phyloP scores from a whole-genome alignment of 1,284 basidiomycete genomes.

The Naganishia cerealis region DNA sequence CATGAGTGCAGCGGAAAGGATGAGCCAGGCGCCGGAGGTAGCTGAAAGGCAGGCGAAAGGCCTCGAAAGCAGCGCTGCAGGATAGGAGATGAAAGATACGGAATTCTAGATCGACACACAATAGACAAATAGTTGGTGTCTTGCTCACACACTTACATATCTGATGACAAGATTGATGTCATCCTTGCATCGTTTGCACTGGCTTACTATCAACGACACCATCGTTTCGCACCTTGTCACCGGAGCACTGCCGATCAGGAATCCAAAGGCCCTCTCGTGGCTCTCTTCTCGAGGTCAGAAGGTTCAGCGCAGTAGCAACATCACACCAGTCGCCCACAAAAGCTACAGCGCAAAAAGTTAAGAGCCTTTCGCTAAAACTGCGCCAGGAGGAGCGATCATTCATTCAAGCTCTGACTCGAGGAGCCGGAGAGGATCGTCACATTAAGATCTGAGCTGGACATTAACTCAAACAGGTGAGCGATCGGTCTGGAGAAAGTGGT shows the following conservation, averaged over 20 bases:
- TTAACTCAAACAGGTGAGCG: background rate
- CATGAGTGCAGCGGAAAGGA: background rate
- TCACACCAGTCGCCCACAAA: too few relatives aligned
- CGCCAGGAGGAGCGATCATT: background rate
- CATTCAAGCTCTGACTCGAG: background rate
- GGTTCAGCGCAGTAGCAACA: background rate
- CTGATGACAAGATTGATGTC: background rate
- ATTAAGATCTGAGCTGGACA: background rate
- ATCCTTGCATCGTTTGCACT: background rate
- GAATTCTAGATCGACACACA: background rate
- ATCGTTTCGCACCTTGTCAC: background rate
- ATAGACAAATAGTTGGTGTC: background rate
- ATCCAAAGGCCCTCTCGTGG: background rate
- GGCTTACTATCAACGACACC: background rate
- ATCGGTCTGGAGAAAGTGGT: background rate
- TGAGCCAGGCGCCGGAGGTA: background rate
- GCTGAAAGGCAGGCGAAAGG: constrained; percentile 7
- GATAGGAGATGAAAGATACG: background rate
- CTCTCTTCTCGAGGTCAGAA: background rate
- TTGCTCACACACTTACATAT: too few relatives aligned
- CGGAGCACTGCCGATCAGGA: background rate
- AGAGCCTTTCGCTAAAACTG: too few relatives aligned
- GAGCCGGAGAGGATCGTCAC: constrained; percentile 2
- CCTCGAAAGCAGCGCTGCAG: background rate
- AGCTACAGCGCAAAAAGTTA: too few relatives aligned